phyloP scores from a whole-genome alignment of 2,329 filamentous ascomycete species.

The Diplodia mutila region DNA sequence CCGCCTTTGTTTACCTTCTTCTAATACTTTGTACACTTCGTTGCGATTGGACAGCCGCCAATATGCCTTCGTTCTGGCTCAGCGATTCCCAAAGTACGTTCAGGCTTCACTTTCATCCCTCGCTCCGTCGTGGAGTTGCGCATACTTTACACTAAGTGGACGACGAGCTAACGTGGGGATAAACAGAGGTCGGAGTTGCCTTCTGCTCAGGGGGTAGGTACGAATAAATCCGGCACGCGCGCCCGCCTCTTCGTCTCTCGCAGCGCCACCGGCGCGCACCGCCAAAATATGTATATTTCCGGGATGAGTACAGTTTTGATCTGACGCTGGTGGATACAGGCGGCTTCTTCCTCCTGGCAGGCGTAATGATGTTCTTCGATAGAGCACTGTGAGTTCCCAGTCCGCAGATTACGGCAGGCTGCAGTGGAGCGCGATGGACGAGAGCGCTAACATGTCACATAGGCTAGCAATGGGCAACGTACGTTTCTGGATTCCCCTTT shows the following conservation, averaged over 20 bases:
- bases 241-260: neutral
- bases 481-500: slow-evolving; percentile 39
- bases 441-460: slow-evolving; percentile 28
- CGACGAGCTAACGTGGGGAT: neutral
- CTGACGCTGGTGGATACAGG: slow-evolving; percentile 56
- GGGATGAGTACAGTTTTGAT: slow-evolving; percentile 28
- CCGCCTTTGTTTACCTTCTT: neutral
- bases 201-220: slow-evolving; percentile 96
- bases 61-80: slow-evolving; percentile 91
- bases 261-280: slow-evolving; percentile 3
- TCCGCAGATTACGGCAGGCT: neutral
- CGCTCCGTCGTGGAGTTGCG: neutral
- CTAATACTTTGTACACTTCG: neutral
- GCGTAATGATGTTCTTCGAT: slow-evolving; percentile 97
- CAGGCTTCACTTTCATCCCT: slow-evolving; percentile 2
- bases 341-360: slow-evolving; percentile 91
- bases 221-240: slow-evolving; percentile 24
- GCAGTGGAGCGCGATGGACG: neutral
- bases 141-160: neutral
- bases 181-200: slow-evolving; percentile 86
- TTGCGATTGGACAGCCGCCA: slow-evolving; percentile 2
- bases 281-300: slow-evolving; percentile 23
- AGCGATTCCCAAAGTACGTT: slow-evolving; percentile 85
- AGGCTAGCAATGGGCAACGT: slow-evolving; percentile 98
- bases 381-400: slow-evolving; percentile 74